A percentile compares a stretch with the other conserved stretches of the same genome.
phyloP scores from a whole-genome alignment of 495 filamentous ascomycete genomes.

The Oleoguttula mirabilis region DNA sequence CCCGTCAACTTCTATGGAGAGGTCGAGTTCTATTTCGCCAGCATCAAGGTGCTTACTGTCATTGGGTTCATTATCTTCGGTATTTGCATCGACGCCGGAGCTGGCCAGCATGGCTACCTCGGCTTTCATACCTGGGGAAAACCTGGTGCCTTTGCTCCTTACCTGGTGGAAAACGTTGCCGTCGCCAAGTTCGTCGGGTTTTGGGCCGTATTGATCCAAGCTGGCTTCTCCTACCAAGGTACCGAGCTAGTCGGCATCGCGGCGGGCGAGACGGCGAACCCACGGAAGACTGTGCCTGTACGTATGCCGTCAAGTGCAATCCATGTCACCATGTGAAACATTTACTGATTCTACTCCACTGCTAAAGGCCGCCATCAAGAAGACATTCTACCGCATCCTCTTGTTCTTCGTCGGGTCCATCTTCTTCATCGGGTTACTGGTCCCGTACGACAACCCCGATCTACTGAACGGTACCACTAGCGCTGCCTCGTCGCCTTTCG shows the following conservation, averaged over 20 bases:
- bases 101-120: slow-evolving; percentile 40
- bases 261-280: slow-evolving; percentile 68
- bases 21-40: slow-evolving; percentile 34
- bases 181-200: slow-evolving; percentile 28
- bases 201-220: slow-evolving; percentile 29
- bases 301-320: no score
- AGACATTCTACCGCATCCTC: slow-evolving; percentile 74
- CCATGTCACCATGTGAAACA: no score
- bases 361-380: slow-evolving; percentile 61
- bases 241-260: slow-evolving; percentile 64
- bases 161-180: slow-evolving; percentile 16
- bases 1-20: slow-evolving; percentile 38
- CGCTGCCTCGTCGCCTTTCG: slow-evolving; percentile 57
- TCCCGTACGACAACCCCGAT: slow-evolving; percentile 29
- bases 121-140: slow-evolving; percentile 50
- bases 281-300: slow-evolving; percentile 63
- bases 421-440: slow-evolving; percentile 46
- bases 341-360: no score
- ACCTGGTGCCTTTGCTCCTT: slow-evolving; percentile 45
- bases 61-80: slow-evolving; percentile 31
- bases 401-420: slow-evolving; percentile 62
- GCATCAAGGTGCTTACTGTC: slow-evolving; percentile 37
- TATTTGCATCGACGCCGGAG: slow-evolving; percentile 39
- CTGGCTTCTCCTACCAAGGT: slow-evolving; percentile 39
- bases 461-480: slow-evolving; percentile 37